Evolutionary conservation across 306 rosid genomes (phyloP).

Genomic region (Prunus persica): Prunus_persica_NCBIv2 NC_034011.1:6576001-6576500

Average conservation of each 20-base stretch:
- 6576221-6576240: not conserved
- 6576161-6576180: not conserved
- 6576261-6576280: no score
- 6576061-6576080: not conserved
- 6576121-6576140: not conserved
- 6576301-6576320: not conserved
- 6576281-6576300: not conserved
- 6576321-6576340: not conserved
- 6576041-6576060: not conserved
- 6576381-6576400: not conserved
- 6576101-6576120: not conserved
- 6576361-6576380: not conserved
- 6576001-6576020: no score
- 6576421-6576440: slow-evolving; percentile 24
- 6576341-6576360: not conserved
- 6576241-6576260: no score
- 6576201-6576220: not conserved
- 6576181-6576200: no score
- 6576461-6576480: slow-evolving; percentile 14
- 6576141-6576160: not conserved
- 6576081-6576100: not conserved
- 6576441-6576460: slow-evolving; percentile 32
- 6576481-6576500: not conserved
- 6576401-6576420: not conserved
- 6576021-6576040: not conserved